Evolutionary conservation across 1,139 yeast genomes (phyloP), one percentile per base, ranked within the genome.

Genomic region (Hyphopichia pseudoburtonii): DNA sequence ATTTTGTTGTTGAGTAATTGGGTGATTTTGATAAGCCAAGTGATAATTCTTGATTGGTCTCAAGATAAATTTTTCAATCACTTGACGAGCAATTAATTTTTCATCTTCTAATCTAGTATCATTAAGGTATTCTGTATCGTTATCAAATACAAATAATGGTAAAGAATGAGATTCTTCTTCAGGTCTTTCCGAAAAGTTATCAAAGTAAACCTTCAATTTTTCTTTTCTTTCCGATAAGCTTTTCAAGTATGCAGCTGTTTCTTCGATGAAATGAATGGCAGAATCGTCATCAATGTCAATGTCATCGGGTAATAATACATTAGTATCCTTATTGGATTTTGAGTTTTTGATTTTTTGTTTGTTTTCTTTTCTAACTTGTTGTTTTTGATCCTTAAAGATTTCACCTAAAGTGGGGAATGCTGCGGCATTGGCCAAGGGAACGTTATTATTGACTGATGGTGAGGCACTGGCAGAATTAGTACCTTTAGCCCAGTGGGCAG

Each of bases 371-470:
- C 57, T 59, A 26, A 51, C 52, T 36, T 56, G 64, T 34, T 56
- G 62, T 44, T 66, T 65, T 41, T 64, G 69, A 34, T 76, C 66
- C 39, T 70, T 66, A 38, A 77, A 64, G 2, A 82, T 75, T 54
- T 83, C 90, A 5, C 84, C 84, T 46, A 84, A 66, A 0, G 90
- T 78, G 27, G 92, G 92, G 71, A 84, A 82, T 4, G 87, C 81
- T 2, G 82, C 73, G 5, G 79, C 60, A 47, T 78, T 76, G 3
- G 78, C 67, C 46, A 74, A 57, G 11, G 68, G 61, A 30, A 64
- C 61, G 34, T 69, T 60, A 34, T 59, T 58, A 36, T 53, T 56
- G 5, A 63, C 66, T 10, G 70, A 59, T 17, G 73, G 70, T 3
- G 70, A 61, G 34, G 60, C 60, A 36, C 63, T 52, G 5, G 60